Evolutionary conservation across 768 basidiomycete species (phyloP).

Genomic region (Termitomyces sp.): DNA sequence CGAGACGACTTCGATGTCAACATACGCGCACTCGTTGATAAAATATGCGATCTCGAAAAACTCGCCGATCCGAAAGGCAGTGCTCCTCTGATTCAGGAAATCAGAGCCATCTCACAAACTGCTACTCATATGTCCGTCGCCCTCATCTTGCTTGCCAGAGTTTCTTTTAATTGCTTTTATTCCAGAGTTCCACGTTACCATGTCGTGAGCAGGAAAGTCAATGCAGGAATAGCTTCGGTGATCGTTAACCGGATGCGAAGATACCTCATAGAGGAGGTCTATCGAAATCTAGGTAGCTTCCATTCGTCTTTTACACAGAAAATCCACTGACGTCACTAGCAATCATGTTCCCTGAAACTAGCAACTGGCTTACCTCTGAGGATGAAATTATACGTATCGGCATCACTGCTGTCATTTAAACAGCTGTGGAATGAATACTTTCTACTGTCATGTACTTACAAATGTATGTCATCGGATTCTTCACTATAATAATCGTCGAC

Average conservation of each 20-base stretch:
- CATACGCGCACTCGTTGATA: conserved; percentile 43
- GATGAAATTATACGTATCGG: conserved; percentile 64
- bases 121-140: conserved; percentile 55
- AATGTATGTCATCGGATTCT: too few relatives aligned
- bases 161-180: neutral
- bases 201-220: conserved; percentile 39
- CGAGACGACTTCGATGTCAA: conserved; percentile 53
- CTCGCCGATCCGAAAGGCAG: conserved; percentile 31
- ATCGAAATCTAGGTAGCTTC: conserved; percentile 48
- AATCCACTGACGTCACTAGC: conserved; percentile 21
- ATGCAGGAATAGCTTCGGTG: conserved; percentile 27
- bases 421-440: neutral
- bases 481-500: too few relatives aligned
- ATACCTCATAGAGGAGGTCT: conserved; percentile 59
- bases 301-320: neutral
- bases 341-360: conserved; percentile 62
- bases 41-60: conserved; percentile 47
- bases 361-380: conserved; percentile 49
- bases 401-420: conserved; percentile 49
- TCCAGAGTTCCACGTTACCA: conserved; percentile 56
- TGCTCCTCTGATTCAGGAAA: conserved; percentile 31
- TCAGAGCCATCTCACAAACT: conserved; percentile 33
- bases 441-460: too few relatives aligned
- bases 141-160: neutral
- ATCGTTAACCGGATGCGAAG: conserved; percentile 41